Evolutionary conservation across 208 protist genomes (phyloP).

Genomic region (Acanthamoeba castellanii): DNA sequence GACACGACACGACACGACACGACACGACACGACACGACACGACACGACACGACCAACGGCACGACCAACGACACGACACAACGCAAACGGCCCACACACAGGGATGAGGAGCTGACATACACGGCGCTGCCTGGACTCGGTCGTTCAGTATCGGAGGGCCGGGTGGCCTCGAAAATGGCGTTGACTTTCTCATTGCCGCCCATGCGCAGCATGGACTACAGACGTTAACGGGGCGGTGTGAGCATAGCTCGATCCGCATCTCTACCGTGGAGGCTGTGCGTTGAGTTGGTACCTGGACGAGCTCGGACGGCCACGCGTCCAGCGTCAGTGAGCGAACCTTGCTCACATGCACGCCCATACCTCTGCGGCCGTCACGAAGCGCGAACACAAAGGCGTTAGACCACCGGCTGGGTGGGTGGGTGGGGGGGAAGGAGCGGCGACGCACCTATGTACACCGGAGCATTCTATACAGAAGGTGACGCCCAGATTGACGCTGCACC

Average conservation of each 20-base stretch:
- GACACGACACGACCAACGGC: no score
- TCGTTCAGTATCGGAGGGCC: neutral
- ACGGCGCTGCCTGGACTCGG: neutral
- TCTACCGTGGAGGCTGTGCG: neutral
- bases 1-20: no score
- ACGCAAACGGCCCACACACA: no score
- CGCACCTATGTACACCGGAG: constrained; percentile 82
- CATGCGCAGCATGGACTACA: neutral
- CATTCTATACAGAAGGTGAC: constrained; percentile 89
- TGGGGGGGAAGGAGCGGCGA: no score
- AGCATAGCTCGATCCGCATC: neutral
- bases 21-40: no score
- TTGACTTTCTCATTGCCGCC: constrained; percentile 26
- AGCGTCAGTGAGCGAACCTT: constrained; percentile 85
- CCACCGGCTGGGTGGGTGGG: no score
- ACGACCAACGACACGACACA: no score
- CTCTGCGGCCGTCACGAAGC: neutral
- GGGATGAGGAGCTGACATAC: neutral
- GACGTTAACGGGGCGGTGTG: neutral
- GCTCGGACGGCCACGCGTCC: constrained; percentile 76
- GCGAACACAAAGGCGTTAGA: neutral
- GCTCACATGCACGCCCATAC: constrained; percentile 84
- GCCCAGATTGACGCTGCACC: constrained; percentile 86
- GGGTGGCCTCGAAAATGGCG: constrained; percentile 1
- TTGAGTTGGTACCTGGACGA: neutral